Evolutionary conservation across 345 rosid genomes (phyloP).

Genomic region (Turnera subulata): DNA sequence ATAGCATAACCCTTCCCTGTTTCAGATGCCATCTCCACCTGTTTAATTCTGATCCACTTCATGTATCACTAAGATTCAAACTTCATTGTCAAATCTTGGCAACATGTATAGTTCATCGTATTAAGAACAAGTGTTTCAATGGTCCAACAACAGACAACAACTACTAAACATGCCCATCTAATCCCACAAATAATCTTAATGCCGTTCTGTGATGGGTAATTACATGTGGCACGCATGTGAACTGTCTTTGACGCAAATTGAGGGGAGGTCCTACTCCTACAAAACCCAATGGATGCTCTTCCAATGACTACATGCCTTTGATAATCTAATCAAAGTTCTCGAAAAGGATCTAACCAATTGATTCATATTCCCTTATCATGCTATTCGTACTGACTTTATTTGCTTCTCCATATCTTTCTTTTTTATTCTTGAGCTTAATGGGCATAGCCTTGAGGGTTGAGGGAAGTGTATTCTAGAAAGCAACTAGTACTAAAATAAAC

Average conservation of each 20-base stretch:
- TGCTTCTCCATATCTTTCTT: neutral
- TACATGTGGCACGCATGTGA: constrained; percentile 16
- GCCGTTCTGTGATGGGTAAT: neutral
- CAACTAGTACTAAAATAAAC: neutral
- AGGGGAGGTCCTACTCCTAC: neutral
- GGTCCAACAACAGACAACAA: too few species aligned
- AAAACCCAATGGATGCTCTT: neutral
- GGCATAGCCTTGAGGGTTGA: neutral
- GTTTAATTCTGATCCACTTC: too few species aligned
- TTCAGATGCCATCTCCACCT: too few species aligned
- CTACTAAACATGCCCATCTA: too few species aligned
- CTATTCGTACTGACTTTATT: too few species aligned
- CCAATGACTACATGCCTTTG: constrained; percentile 5
- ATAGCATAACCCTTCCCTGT: too few species aligned
- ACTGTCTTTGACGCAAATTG: constrained; percentile 6
- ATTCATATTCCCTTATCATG: too few species aligned
- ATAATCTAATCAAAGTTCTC: constrained; percentile 7
- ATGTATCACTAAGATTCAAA: too few species aligned
- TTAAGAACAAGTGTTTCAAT: too few species aligned
- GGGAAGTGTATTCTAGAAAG: neutral
- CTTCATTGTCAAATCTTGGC: too few species aligned
- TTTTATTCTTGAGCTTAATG: neutral
- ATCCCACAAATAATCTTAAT: too few species aligned
- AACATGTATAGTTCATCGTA: too few species aligned
- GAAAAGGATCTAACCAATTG: neutral